These are phyloP conservation scores for Penicillium sp. DNA, from an alignment of 2,329 filamentous ascomycete genomes.

Conservation along the genomic window DNA sequence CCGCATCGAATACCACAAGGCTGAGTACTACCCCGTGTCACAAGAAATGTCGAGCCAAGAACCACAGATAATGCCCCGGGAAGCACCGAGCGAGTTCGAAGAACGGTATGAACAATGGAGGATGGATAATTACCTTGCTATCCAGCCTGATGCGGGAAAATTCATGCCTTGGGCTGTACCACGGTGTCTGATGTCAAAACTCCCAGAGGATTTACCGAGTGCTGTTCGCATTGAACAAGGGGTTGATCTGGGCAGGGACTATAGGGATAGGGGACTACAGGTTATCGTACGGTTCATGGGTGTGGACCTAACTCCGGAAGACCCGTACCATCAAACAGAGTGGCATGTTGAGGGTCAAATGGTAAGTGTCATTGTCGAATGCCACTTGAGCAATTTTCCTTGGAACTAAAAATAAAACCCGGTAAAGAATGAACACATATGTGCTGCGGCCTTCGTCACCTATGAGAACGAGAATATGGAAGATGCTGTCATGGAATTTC, in stretches of 20 bases:
- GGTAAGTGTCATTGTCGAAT: conserved; percentile 24
- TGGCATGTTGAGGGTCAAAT: conserved; percentile 55
- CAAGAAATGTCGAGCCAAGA: conserved; percentile 19
- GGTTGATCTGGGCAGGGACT: conserved; percentile 41
- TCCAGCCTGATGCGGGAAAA: conserved; percentile 33
- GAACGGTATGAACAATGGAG: conserved; percentile 31
- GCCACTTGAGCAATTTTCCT: neutral
- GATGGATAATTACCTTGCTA: conserved; percentile 22
- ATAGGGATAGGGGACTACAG: conserved; percentile 55
- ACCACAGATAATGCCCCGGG: conserved; percentile 20
- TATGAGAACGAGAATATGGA: conserved; percentile 66
- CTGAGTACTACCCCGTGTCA: conserved; percentile 31
- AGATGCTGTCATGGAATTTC: conserved; percentile 56
- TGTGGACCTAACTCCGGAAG: conserved; percentile 63
- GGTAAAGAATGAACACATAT: conserved; percentile 65
- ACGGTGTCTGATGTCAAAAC: conserved; percentile 29
- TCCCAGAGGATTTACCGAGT: conserved; percentile 29
- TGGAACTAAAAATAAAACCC: neutral
- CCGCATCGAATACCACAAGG: conserved; percentile 36
- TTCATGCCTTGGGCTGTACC: conserved; percentile 39
- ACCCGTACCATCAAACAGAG: conserved; percentile 56
- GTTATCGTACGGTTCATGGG: conserved; percentile 67
- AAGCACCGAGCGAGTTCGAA: conserved; percentile 29
- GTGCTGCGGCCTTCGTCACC: conserved; percentile 66
- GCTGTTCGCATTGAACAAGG: conserved; percentile 32